phyloP scores from a whole-genome alignment of 306 rosid species.

The Sicyos baderoa region DNA sequence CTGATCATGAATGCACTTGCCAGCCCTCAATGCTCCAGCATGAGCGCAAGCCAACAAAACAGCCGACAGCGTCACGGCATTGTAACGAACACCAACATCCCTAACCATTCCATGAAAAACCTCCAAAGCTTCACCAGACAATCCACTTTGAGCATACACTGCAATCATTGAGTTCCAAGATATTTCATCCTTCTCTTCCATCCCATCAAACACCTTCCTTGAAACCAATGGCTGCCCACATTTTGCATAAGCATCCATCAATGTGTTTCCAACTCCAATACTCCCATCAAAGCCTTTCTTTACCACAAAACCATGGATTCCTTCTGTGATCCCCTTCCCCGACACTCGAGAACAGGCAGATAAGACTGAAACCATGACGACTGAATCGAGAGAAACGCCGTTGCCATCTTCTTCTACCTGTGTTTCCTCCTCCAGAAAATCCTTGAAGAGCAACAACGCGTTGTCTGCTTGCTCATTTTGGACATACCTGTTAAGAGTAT shows the following conservation, averaged over 20 bases:
- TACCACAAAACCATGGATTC: conserved; percentile 53
- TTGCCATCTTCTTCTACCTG: conserved; percentile 18
- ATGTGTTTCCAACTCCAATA: conserved; percentile 57
- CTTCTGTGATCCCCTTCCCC: conserved; percentile 41
- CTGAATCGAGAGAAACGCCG: conserved; percentile 40
- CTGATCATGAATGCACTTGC: conserved; percentile 77
- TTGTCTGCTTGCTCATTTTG: conserved; percentile 37
- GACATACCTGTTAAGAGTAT: conserved; percentile 23
- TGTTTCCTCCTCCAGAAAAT: conserved; percentile 45
- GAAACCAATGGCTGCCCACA: conserved; percentile 47
- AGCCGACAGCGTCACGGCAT: conserved; percentile 54
- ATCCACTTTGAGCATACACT: conserved; percentile 62
- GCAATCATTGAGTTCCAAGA: conserved; percentile 88
- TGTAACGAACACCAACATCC: conserved; percentile 29
- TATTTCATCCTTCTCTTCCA: conserved; percentile 57
- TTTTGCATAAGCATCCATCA: conserved; percentile 86
- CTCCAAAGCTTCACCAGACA: conserved; percentile 51
- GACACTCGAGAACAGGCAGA: conserved; percentile 66
- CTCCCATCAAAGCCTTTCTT: conserved; percentile 55
- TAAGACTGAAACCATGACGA: conserved; percentile 52
- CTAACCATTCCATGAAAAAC: conserved; percentile 49
- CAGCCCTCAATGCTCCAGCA: conserved; percentile 59
- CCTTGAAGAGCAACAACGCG: conserved; percentile 53
- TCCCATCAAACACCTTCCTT: conserved; percentile 64
- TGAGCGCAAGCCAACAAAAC: conserved; percentile 68